Evolutionary conservation across 768 basidiomycete species (phyloP).

Genomic region (Termitomyces sp.): DNA sequence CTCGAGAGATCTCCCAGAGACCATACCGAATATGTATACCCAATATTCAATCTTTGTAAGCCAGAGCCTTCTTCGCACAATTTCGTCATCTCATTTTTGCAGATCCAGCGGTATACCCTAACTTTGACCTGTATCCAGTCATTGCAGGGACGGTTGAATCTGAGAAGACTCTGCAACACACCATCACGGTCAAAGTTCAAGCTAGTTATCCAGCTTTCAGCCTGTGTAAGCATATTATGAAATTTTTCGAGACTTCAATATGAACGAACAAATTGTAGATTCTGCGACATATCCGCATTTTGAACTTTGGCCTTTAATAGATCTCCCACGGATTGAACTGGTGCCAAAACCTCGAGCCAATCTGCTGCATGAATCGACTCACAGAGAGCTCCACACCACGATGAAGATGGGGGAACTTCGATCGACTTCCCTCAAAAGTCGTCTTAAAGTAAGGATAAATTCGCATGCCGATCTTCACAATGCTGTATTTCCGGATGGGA

Average conservation of each 20-base stretch:
- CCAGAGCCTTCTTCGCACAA: neutral
- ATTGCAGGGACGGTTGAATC: neutral
- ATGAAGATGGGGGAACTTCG: constrained; percentile 31
- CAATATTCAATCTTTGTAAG: constrained; percentile 11
- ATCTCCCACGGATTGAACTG: constrained; percentile 6
- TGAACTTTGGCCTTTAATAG: constrained; percentile 22
- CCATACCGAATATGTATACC: neutral
- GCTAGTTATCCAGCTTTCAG: constrained; percentile 20
- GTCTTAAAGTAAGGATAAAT: neutral
- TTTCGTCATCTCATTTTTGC: neutral
- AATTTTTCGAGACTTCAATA: neutral
- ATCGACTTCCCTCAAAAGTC: constrained; percentile 1
- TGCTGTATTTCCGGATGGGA: neutral
- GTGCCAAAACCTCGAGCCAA: neutral
- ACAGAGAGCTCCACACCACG: constrained; percentile 31
- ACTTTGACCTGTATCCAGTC: constrained; percentile 38
- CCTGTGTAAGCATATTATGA: constrained; percentile 15
- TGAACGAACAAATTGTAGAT: constrained; percentile 15
- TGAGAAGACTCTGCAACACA: neutral
- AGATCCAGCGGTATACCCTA: constrained; percentile 33
- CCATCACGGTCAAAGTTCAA: neutral
- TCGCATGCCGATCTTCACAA: neutral
- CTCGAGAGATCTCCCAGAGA: neutral
- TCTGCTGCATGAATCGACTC: constrained; percentile 21
- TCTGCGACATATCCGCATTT: constrained; percentile 35